Conservation (phyloP, 2,329 filamentous ascomycete species). For the Metarhizium robertsii region DNA sequence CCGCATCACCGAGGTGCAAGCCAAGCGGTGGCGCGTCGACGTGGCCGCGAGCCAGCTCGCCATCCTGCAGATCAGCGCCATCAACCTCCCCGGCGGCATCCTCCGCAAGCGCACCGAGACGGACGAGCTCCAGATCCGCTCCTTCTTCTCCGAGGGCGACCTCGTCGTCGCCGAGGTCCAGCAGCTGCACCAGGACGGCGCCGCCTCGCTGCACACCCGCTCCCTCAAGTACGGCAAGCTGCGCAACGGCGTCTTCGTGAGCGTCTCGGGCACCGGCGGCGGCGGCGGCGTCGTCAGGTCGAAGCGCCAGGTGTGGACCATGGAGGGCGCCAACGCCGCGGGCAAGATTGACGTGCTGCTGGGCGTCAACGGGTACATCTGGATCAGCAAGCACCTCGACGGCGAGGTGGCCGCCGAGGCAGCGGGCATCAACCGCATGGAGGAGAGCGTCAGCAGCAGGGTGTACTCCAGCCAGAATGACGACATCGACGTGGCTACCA, state of each 20-base stretch:
- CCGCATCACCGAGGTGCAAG: constrained; percentile 89
- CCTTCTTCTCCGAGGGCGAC: constrained; percentile 95
- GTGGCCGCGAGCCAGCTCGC: constrained; percentile 82
- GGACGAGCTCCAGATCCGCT: constrained; percentile 92
- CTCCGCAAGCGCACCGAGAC: constrained; percentile 85
- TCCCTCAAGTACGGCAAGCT: constrained; percentile 91
- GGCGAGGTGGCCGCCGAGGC: constrained; percentile 39
- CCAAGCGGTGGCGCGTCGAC: constrained; percentile 88
- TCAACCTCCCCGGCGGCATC: constrained; percentile 92
- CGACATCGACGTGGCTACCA: constrained; percentile 62
- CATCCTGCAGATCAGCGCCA: constrained; percentile 73
- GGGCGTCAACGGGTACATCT: constrained; percentile 95
- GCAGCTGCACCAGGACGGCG: constrained; percentile 75
- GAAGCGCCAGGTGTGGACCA: constrained; percentile 79
- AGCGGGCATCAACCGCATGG: constrained; percentile 69
- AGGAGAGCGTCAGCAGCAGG: constrained; percentile 74
- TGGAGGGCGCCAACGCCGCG: constrained; percentile 47
- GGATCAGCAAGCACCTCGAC: constrained; percentile 78
- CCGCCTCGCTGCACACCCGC: constrained; percentile 80
- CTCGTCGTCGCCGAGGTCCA: constrained; percentile 93
- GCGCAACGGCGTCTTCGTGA: constrained; percentile 82
- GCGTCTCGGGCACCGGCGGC: constrained; percentile 72
- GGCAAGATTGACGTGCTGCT: constrained; percentile 75
- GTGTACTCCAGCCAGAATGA: constrained; percentile 97
- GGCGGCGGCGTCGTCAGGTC: constrained; percentile 79